A percentile compares a stretch with the other conserved stretches of the same genome.
phyloP scores from a whole-genome alignment of 139 green algal species.

The Mesotaenium endlicherianum region DNA sequence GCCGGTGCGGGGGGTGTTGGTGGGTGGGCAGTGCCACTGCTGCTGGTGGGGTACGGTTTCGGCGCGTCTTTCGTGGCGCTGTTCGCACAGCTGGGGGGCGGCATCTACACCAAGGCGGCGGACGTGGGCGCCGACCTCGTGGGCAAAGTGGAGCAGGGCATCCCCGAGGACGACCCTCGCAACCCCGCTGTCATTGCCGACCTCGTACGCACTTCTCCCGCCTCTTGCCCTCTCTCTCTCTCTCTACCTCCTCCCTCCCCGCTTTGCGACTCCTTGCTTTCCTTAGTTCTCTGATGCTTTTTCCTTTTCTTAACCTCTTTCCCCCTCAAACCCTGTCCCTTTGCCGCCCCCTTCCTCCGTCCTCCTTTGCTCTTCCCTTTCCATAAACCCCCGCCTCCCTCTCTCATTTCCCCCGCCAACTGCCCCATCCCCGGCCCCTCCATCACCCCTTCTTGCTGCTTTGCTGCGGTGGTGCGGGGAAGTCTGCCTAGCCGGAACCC shows the following conservation, averaged over 20 bases:
- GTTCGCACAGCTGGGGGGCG: slow-evolving; percentile 68
- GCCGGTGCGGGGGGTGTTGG: too few species aligned
- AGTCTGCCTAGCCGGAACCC: too few species aligned
- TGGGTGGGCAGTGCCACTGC: slow-evolving; percentile 49
- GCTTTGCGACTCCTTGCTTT: not conserved
- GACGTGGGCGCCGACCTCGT: slow-evolving; percentile 78
- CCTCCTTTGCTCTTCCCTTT: not conserved
- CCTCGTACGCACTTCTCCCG: slow-evolving; percentile 16
- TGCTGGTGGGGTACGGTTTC: slow-evolving; percentile 67
- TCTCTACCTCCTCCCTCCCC: not conserved
- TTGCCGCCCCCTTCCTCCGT: not conserved
- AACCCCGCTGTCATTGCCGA: slow-evolving; percentile 75
- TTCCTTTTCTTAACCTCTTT: not conserved
- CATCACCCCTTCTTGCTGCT: too few species aligned
- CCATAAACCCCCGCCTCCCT: too few species aligned
- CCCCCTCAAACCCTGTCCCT: not conserved
- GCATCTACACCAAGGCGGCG: slow-evolving; percentile 78
- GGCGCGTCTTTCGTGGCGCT: slow-evolving; percentile 67
- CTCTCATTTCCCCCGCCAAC: too few species aligned
- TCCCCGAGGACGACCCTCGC: slow-evolving; percentile 76
- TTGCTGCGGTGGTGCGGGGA: too few species aligned
- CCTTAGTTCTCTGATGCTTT: not conserved
- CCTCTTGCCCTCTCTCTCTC: not conserved
- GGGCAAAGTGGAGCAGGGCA: slow-evolving; percentile 73
- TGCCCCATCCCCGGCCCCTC: too few species aligned